Percentiles rank a stretch among this genome's conserved stretches.
Conservation (phyloP, 768 basidiomycete genomes). For the Boletus edulis region DNA sequence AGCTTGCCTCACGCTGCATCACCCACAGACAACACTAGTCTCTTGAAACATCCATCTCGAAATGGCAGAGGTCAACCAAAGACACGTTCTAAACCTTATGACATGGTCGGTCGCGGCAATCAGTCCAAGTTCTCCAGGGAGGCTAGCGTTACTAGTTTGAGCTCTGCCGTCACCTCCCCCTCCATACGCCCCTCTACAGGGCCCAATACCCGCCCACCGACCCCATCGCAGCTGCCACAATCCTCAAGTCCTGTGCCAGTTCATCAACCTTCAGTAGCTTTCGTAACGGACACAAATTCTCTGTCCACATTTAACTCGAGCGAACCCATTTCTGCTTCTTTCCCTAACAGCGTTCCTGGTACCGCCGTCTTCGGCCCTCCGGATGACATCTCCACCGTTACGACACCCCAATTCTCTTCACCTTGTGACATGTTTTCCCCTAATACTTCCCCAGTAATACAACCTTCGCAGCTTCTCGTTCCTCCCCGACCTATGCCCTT, state of each 20-base stretch:
- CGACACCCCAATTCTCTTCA: conserved; percentile 17
- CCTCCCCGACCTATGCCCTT: conserved; percentile 49
- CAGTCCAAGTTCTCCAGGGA: conserved; percentile 52
- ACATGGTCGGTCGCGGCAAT: conserved; percentile 34
- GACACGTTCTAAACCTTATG: conserved; percentile 72
- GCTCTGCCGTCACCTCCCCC: conserved; percentile 47
- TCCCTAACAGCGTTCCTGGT: conserved; percentile 3
- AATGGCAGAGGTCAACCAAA: conserved; percentile 47
- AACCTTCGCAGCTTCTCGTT: conserved; percentile 21
- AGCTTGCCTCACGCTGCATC: conserved; percentile 27
- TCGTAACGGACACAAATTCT: conserved; percentile 6
- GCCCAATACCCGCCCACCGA: conserved; percentile 31
- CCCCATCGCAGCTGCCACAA: conserved; percentile 24
- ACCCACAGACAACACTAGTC: conserved; percentile 35
- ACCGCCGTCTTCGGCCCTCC: conserved; percentile 15
- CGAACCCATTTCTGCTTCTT: conserved; percentile 9
- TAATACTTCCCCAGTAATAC: conserved; percentile 12
- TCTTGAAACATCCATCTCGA: conserved; percentile 45
- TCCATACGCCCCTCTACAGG: conserved; percentile 36
- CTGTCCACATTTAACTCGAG: conserved; percentile 2
- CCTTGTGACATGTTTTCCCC: conserved; percentile 20
- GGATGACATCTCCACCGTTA: conserved; percentile 11
- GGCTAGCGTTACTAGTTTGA: conserved; percentile 50
- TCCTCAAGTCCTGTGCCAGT: conserved; percentile 12
- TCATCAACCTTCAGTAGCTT: conserved; percentile 5